Base-by-base conservation (phyloP, 768 basidiomycete genomes). In the Naganishia kalamii region DNA sequence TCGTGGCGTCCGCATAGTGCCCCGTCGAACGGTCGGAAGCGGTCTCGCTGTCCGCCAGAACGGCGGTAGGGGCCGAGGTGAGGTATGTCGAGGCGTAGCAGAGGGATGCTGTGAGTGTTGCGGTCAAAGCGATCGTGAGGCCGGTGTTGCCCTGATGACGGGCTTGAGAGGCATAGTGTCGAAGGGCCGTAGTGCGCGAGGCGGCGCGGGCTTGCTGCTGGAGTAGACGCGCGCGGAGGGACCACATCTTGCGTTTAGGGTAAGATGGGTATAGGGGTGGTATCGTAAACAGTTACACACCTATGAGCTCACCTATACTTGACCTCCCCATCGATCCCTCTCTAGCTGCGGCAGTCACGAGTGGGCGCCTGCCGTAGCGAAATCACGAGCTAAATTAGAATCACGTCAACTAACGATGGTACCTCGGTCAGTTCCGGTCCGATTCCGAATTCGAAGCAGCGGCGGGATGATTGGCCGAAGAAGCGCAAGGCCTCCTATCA, bases 1-100 rank as follows among this genome's bases (percentile, higher is more conserved):
- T 62, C n/a, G 68, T 67, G 23, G 69, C 72, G 30, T 69, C 66
- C 1, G 54, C 54, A 15, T 57, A 57, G 30, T 57, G 54, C 0
- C 35, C 54, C 21, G 54, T 57, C 15, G 35, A 17, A 12, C 54
- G 54, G 21, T 57, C 54, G 2, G 54, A 57, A 21, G 54, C 33
- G 19, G 54, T 57, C 40, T 57, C 54, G 23, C 54, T 57, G 35
- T 57, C 54, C n/a, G 54, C 54, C 35, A 57, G 35, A 10, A 57
- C 35, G 2, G 54, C 13, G 13, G 35, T 35, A 4, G 54, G 2
- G 2, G 54, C n/a, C 5, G 54, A 57, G 8, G 54, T 57, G 35
- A 57, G 35, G 19, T 40, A 40, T 3, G 54, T 57, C 12, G 54
- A 57, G 12, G 54, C 54, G 37, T 57, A 57, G 54, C 54, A 57